phyloP scores from a whole-genome alignment of 345 rosid species.

The Stellera chamaejasme region DNA sequence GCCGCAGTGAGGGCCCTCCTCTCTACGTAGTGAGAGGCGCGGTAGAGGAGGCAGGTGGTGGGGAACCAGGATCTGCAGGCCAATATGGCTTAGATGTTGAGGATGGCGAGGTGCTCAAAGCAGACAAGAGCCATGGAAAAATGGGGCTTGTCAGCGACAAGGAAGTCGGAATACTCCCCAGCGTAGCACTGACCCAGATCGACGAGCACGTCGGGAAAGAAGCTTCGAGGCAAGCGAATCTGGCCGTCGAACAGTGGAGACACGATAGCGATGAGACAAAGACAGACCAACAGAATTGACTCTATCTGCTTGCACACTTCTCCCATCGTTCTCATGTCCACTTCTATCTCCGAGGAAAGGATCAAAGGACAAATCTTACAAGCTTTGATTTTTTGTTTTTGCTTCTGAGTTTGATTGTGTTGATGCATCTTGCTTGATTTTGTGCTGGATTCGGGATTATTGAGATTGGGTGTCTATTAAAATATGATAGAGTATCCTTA shows the following conservation, averaged over 20 bases:
- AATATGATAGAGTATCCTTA: too few species aligned
- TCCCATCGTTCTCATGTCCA: conserved; percentile 29
- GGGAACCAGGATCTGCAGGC: conserved; percentile 56
- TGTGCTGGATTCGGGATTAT: too few species aligned
- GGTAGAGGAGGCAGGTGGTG: conserved; percentile 71
- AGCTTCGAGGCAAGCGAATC: conserved; percentile 32
- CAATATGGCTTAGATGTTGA: conserved; percentile 43
- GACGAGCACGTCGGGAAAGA: conserved; percentile 46
- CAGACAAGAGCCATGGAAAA: conserved; percentile 64
- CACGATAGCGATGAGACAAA: conserved; percentile 38
- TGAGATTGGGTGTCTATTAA: too few species aligned
- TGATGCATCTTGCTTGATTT: too few species aligned
- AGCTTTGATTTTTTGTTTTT: too few species aligned
- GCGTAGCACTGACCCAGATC: conserved; percentile 37
- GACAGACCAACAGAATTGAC: conserved; percentile 39
- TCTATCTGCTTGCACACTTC: conserved; percentile 49
- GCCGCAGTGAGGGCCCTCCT: too few species aligned
- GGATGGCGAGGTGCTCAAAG: conserved; percentile 60
- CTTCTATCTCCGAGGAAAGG: too few species aligned
- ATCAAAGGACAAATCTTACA: too few species aligned
- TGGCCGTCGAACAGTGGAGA: conserved; percentile 62
- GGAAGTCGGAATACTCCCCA: conserved; percentile 49
- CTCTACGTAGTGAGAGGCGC: too few species aligned
- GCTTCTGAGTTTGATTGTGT: too few species aligned
- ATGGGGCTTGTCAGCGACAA: conserved; percentile 55